Evolutionary conservation across 768 basidiomycete species (phyloP).

Genomic region (Lanmaoa pseudosensibilis): DNA sequence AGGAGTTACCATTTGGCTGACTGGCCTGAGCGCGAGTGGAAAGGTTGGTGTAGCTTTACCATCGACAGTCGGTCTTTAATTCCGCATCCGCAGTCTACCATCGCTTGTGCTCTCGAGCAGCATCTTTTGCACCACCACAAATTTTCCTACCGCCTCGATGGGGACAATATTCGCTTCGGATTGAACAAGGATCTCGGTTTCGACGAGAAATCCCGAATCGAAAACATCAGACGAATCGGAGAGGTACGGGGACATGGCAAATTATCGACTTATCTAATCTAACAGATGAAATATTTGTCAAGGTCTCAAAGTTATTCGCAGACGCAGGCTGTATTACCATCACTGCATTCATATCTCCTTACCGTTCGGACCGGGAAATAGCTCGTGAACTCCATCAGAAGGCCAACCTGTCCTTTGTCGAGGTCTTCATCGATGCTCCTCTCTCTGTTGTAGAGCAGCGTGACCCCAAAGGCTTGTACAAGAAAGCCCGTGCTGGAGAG

Average conservation of each 20-base stretch:
- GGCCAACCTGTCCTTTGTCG: conserved; percentile 77
- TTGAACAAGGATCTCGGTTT: conserved; percentile 97
- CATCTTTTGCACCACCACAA: conserved; percentile 85
- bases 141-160: conserved; percentile 90
- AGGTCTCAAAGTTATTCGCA: conserved; percentile 95
- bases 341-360: conserved; percentile 99
- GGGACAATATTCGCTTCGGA: conserved; percentile 94
- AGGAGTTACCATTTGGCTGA: conserved; percentile 94
- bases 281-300: conserved; percentile 1
- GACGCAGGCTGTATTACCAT: conserved; percentile 83
- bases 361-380: conserved; percentile 77
- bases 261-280: conserved; percentile 12
- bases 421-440: conserved; percentile 94
- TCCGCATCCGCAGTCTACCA: conserved; percentile 69
- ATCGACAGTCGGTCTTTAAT: background rate
- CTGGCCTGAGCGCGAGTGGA: conserved; percentile 92
- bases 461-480: conserved; percentile 97
- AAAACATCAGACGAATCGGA: conserved; percentile 96
- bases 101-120: conserved; percentile 96
- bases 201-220: conserved; percentile 85
- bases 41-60: conserved; percentile 54
- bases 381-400: conserved; percentile 82
- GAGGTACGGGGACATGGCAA: conserved; percentile 55
- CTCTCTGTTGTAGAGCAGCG: conserved; percentile 83
- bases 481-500: conserved; percentile 91